Evolutionary conservation across 805 yeast genomes (phyloP), one percentile per base, ranked within the genome.

Genomic region (Ogataea kodamae): DNA sequence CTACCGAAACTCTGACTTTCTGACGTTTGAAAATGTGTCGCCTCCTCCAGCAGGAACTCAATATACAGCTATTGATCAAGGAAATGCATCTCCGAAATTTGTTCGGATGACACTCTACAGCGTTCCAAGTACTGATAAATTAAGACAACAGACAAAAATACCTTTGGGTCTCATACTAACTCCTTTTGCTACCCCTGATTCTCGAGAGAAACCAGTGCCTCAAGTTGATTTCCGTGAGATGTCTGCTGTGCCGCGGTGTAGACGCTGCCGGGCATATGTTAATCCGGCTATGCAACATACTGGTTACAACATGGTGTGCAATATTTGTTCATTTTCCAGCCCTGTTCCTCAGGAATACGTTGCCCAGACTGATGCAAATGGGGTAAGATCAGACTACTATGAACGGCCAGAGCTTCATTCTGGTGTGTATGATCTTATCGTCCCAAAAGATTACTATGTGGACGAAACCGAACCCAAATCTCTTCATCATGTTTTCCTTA

Each of bases 221-320:
- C 68, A 70, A 4, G 78, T 81, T 5, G 89, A 85, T 52, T 72
- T 74, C 63, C 61, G 67, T 15, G 52, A 52, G 5, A 53, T 65
- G 24, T 68, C 68, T 10, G 86, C 87, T 1, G 95, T 96, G 0
- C 80, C 94, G 20, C 74, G 99, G 47, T 92, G 99, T 61, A 74
- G 76, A 46, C 79, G 97, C 42, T 92, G 99, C 62, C 75, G 96
- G 36, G 76, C 96, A 1, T 92, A 88, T 57, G 69, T 88, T 42
- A 92, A 90, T 55, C 94, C 97, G 3, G 74, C 78, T 12, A 81
- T 84, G 78, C 78, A 73, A 41, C 78, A 76, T 33, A 68, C 75
- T 5, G 78, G 79, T 17, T 73, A 78, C 25, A 65, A 62, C 37
- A 83, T 86, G 59, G 67, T 75, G 9, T 92, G 98, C 67, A 90